Conservation (phyloP, 2,329 filamentous ascomycete species). For the Bipolaris victoriae region DNA sequence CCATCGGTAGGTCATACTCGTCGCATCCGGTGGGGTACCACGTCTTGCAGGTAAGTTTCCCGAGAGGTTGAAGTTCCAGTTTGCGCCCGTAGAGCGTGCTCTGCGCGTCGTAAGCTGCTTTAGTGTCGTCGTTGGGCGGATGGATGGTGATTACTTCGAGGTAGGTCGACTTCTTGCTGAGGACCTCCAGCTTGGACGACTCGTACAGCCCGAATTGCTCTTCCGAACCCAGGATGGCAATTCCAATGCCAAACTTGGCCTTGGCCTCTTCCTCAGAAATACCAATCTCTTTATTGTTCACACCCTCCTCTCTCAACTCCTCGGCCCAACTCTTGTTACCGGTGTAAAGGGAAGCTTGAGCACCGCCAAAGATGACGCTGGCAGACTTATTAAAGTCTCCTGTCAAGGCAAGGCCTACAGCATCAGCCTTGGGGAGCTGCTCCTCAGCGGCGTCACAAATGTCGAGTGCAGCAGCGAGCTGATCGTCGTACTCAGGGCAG, state of each 20-base stretch:
- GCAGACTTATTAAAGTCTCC: slow-evolving; percentile 83
- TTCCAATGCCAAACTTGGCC: slow-evolving; percentile 58
- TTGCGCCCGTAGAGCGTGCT: slow-evolving; percentile 46
- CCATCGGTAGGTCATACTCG: slow-evolving; percentile 48
- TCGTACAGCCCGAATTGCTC: slow-evolving; percentile 49
- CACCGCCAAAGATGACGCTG: slow-evolving; percentile 69
- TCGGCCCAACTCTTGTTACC: slow-evolving; percentile 53
- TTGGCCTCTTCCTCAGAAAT: slow-evolving; percentile 56
- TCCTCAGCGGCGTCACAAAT: slow-evolving; percentile 70
- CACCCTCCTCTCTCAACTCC: slow-evolving; percentile 25
- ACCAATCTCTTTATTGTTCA: slow-evolving; percentile 35
- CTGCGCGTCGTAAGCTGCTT: slow-evolving; percentile 55
- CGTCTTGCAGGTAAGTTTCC: slow-evolving; percentile 59
- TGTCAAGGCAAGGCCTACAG: slow-evolving; percentile 64
- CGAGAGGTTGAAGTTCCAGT: slow-evolving; percentile 57
- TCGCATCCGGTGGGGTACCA: slow-evolving; percentile 54
- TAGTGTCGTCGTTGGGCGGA: slow-evolving; percentile 51
- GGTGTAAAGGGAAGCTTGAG: slow-evolving; percentile 52
- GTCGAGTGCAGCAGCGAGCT: slow-evolving; percentile 69
- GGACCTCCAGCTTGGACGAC: slow-evolving; percentile 21
- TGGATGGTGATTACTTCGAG: slow-evolving; percentile 57
- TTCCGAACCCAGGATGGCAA: slow-evolving; percentile 56
- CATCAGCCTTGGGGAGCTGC: slow-evolving; percentile 68
- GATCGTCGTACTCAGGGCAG: slow-evolving; percentile 76
- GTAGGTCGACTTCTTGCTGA: slow-evolving; percentile 30